Base-by-base conservation (phyloP, 1,284 basidiomycete genomes). In the Caloboletus inedulis region DNA sequence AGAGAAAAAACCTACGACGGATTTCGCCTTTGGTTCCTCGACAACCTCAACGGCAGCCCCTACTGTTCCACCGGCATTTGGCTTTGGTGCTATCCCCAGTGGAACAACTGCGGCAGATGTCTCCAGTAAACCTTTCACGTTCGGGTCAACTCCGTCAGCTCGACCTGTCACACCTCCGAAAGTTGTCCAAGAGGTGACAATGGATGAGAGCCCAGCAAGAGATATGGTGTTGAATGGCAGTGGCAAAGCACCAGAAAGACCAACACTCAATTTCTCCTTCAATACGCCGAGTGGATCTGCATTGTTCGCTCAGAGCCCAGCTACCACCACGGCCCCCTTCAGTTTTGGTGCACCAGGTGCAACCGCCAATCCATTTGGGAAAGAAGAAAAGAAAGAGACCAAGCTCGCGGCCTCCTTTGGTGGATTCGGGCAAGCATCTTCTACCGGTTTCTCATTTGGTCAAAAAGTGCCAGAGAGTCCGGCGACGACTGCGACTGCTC, bases 121-220 rank as follows among this genome's bases (percentile, higher is more conserved):
- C 36, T 63, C 66, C 10, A 65, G 47, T 21, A 72, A 70, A 54
- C 48, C 69, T 3, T 72, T 72, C 29, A 12, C 58, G 12, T 73
- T 74, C 47, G 68, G 66, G 27, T 7, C 54, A 39, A 27, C 57
- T 27, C 10, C 57, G 29, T 42, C 66, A 34, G 31, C 54, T 21
- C 70, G 77, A 29, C 75, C 80, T 30, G 65, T 71, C 3, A 85
- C 82, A 9, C 84, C 82, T 14, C 84, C 83, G 2, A 81, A 76
- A 61, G 70, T 69, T 43, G 79, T 78, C 43, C 74, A 79, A 49
- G 84, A 83, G 56, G 77, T 84, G 60, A 77, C 69, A 43, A 87
- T 87, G 84, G 84, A 87, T 43, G 84, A 87, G 66, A 87, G 84
- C 56, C 84, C 84, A 1, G 79, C 75, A 4, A 74, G 85, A 52